Percentiles rank a stretch among this genome's conserved stretches.
Evolutionary conservation across 2,329 filamentous ascomycete species (phyloP).

Genomic region (Coccinonectria pachysandricola): DNA sequence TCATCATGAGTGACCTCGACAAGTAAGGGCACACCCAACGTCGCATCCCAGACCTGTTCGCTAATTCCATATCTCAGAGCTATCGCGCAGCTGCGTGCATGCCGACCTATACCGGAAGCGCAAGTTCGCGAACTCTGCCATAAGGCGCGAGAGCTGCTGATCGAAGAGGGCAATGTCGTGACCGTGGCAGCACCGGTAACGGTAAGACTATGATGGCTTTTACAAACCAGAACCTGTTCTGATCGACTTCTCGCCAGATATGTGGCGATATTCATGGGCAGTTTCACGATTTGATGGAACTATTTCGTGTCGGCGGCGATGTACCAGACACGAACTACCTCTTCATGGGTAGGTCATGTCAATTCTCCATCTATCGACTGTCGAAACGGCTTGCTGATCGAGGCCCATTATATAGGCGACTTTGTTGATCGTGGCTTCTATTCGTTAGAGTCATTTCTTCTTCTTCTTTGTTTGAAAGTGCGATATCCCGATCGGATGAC

Average conservation of each 20-base stretch:
- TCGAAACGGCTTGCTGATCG: no score
- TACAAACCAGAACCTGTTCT: conserved; percentile 1
- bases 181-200: conserved; percentile 91
- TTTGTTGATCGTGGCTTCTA: conserved; percentile 98
- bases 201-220: conserved; percentile 36
- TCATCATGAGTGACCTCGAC: conserved; percentile 82
- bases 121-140: conserved; percentile 96
- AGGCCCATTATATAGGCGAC: conserved; percentile 49
- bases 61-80: conserved; percentile 46
- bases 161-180: conserved; percentile 96
- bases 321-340: conserved; percentile 94
- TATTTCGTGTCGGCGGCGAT: conserved; percentile 87
- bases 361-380: no score
- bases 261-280: conserved; percentile 96
- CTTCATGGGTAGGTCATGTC: conserved; percentile 65
- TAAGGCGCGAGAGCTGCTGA: conserved; percentile 89
- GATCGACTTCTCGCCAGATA: conserved; percentile 45
- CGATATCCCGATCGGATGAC: conserved; percentile 97
- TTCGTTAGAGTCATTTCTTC: conserved; percentile 90
- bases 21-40: conserved; percentile 43
- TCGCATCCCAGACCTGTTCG: conserved; percentile 1
- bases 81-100: conserved; percentile 90
- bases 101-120: conserved; percentile 87
- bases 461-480: conserved; percentile 92
- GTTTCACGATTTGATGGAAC: conserved; percentile 94